Evolutionary conservation across 2,329 filamentous ascomycete species (phyloP).

Genomic region (Lasiodiplodia citricola): DNA sequence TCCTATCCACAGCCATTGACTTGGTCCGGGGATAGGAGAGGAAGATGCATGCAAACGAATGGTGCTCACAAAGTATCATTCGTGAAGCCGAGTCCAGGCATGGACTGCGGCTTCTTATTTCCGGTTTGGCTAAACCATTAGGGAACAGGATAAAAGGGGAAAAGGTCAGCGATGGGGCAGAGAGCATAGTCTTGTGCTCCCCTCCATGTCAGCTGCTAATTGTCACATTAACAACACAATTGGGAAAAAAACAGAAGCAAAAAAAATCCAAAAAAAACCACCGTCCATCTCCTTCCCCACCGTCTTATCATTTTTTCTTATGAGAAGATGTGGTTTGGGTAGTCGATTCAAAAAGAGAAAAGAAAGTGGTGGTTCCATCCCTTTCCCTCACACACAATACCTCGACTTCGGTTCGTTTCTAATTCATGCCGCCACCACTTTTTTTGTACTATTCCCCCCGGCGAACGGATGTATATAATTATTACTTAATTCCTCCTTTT

Average conservation of each 20-base stretch:
- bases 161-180: background rate
- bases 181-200: constrained; percentile 23
- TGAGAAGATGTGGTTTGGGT: background rate
- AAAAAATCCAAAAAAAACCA: background rate
- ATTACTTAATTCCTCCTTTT: background rate
- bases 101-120: background rate
- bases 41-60: background rate
- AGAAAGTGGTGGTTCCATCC: background rate
- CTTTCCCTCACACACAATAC: background rate
- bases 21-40: background rate
- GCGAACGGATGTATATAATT: background rate
- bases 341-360: background rate
- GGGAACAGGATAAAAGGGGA: background rate
- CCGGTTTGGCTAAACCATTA: background rate
- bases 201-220: background rate
- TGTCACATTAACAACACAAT: background rate
- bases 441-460: background rate
- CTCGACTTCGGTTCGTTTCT: background rate
- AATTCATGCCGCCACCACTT: background rate
- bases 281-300: background rate
- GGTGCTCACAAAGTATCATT: background rate
- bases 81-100: background rate
- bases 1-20: background rate
- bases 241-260: background rate
- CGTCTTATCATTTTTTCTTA: background rate